Conservation (phyloP, 257 asterid species). For the Buddleja alternifolia region DNA sequence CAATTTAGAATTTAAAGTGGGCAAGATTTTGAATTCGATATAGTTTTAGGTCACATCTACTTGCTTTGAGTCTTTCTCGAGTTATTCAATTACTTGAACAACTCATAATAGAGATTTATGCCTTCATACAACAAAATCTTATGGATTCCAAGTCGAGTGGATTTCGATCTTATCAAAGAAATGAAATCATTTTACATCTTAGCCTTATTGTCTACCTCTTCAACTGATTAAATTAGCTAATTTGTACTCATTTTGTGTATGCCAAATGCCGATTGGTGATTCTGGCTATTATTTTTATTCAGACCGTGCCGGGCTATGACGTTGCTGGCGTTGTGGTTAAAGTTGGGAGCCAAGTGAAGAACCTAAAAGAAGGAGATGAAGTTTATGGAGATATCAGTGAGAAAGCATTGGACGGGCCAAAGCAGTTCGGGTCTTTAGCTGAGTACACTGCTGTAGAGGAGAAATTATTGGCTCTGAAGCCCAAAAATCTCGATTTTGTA, state of each 20-base stretch:
- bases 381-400: slow-evolving; percentile 83
- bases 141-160: no score
- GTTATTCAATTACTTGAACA: no score
- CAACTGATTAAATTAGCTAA: background rate
- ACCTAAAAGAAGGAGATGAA: slow-evolving; percentile 83
- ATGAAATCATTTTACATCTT: background rate
- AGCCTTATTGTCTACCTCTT: background rate
- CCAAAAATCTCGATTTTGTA: slow-evolving; percentile 66
- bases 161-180: background rate
- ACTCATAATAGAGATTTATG: no score
- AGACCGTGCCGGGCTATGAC: slow-evolving; percentile 96
- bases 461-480: slow-evolving; percentile 80
- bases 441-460: slow-evolving; percentile 92
- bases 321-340: slow-evolving; percentile 89
- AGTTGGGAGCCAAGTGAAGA: slow-evolving; percentile 85
- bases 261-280: background rate
- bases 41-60: no score
- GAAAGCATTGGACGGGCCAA: slow-evolving; percentile 79
- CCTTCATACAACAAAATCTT: no score
- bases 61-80: no score
- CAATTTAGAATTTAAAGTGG: no score
- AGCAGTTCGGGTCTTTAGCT: slow-evolving; percentile 79
- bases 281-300: slow-evolving; percentile 14
- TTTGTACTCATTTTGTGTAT: background rate
- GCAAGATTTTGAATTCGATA: no score